Conservation (phyloP, 192 early-diverging fungal genomes). For the Pilobolus umbonatus region DNA sequence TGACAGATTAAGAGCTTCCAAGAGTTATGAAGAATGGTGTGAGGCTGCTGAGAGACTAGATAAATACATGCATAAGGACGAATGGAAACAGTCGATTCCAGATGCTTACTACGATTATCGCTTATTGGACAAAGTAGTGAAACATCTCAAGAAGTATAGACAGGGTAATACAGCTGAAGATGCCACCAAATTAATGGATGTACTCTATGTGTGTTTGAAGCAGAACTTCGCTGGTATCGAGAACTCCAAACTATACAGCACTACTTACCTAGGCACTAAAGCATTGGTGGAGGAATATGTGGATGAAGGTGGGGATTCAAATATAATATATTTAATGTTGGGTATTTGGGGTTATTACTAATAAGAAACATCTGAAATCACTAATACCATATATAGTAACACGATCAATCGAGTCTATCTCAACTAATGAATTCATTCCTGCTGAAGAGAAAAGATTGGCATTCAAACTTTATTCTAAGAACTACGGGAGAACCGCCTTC, state of each 20-base stretch:
- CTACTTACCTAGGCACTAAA: conserved; percentile 74
- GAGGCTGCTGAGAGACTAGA: conserved; percentile 56
- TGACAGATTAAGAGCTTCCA: conserved; percentile 44
- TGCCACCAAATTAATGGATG: conserved; percentile 41
- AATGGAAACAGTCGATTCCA: conserved; percentile 60
- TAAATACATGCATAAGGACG: conserved; percentile 56
- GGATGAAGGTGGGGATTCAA: conserved; percentile 46
- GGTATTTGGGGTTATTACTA: neutral
- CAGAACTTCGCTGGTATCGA: conserved; percentile 75
- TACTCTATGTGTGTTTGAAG: conserved; percentile 59
- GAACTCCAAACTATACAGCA: conserved; percentile 66
- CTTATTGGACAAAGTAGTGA: conserved; percentile 56
- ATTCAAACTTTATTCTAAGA: conserved; percentile 56
- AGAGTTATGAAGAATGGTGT: conserved; percentile 62
- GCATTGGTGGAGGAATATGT: conserved; percentile 62
- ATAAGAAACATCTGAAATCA: neutral
- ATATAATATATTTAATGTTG: neutral
- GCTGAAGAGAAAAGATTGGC: conserved; percentile 57
- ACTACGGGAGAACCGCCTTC: conserved; percentile 72
- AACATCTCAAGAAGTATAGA: conserved; percentile 37
- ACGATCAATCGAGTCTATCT: conserved; percentile 37
- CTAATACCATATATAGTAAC: conserved; percentile 35
- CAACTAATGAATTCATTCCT: conserved; percentile 29
- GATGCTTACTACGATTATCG: conserved; percentile 62
- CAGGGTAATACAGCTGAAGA: conserved; percentile 30